phyloP scores from a whole-genome alignment of 1,284 basidiomycete species.

The Trichosporon sp. region DNA sequence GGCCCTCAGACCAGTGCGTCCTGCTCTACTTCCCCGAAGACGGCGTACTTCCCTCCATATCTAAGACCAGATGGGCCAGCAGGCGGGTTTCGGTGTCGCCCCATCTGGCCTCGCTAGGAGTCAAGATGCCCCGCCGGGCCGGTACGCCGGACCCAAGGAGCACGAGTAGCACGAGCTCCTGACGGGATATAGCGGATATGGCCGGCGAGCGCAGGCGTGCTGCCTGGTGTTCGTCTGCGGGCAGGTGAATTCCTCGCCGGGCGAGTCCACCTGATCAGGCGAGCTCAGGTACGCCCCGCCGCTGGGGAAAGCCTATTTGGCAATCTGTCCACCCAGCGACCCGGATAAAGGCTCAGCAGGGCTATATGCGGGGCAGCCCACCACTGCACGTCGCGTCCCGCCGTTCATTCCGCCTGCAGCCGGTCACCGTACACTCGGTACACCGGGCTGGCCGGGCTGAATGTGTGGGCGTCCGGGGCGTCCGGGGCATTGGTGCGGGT shows the following conservation, averaged over 20 bases:
- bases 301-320: not conserved
- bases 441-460: not conserved
- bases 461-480: not conserved
- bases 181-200: not conserved
- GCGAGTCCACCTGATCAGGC: not conserved
- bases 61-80: not conserved
- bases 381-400: not conserved
- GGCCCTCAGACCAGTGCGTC: no score
- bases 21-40: not conserved
- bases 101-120: not conserved
- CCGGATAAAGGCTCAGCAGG: not conserved
- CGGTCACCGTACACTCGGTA: not conserved
- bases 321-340: not conserved
- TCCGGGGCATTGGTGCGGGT: no score
- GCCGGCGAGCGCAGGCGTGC: not conserved
- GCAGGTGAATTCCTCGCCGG: not conserved
- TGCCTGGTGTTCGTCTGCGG: no score
- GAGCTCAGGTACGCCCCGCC: not conserved
- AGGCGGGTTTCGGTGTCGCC: not conserved
- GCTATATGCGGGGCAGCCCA: not conserved
- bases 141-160: not conserved
- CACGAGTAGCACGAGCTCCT: not conserved
- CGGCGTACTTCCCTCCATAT: not conserved
- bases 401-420: not conserved
- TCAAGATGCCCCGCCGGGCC: not conserved